Evolutionary conservation across 345 rosid species (phyloP), one percentile per base, ranked within the genome.

Genomic region (Passiflora organensis): DNA sequence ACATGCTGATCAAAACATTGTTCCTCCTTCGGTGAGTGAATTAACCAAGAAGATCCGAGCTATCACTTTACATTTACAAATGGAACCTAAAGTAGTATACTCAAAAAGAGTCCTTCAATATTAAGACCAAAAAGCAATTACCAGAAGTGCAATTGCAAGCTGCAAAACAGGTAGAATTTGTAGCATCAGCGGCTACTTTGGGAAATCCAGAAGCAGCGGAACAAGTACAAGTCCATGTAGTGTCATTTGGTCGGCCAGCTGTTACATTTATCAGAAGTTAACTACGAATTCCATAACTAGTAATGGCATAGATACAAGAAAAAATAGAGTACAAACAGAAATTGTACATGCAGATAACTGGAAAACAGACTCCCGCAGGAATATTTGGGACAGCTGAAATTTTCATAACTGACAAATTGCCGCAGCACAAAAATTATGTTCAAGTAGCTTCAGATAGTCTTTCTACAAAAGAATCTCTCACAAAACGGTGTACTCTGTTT

Each of bases 71-170:
- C 8, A 28, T 28, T 8, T 28, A 28, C 34, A 2, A 8, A 28
- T 28, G 34, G 34, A 28, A 28, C 34, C 3, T 28, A 8, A 28
- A 3, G 8, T 28, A 3, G 5, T 28, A 8, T 2, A 28, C 34
- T 28, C 34, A 2, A 28, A 28, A 57, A 13, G 0, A 47, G 23
- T 19, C 20, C 48, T 5, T n/a, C 1, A 15, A 25, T 48, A 37
- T 41, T 59, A 45, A 20, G 55, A 39, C 39, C 51, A 15, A 22
- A 20, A 17, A 10, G 10, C 21, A 25, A 24, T 10, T 79, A 91
- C 98, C 98, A 18, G 95, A 75, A 69, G 89, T 70, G 72, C 99
- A 93, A 72, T 86, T 86, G 83, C 99, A 88, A 47, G 89, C 72
- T 4, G 76, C 74, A 75, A 93, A 93, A 70, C 99, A 93, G 53